Conservation (phyloP, 768 basidiomycete genomes). For the Leucosporidium scottii region DNA sequence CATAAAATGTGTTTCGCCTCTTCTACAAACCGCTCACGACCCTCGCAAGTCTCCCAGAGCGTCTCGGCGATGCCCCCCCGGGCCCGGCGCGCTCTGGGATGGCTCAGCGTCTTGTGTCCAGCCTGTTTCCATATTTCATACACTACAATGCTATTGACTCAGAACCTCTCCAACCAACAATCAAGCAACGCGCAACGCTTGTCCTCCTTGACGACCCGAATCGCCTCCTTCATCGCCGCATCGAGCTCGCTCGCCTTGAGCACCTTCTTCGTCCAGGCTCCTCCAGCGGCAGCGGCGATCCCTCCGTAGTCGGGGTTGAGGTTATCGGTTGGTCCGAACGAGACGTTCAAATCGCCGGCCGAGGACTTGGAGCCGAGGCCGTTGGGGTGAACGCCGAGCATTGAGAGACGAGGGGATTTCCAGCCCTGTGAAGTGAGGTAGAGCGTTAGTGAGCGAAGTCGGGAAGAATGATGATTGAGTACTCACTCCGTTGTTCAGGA, state of each 20-base stretch:
- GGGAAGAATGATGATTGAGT: neutral
- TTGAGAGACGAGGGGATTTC: conserved; percentile 57
- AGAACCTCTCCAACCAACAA: conserved; percentile 51
- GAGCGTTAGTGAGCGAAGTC: neutral
- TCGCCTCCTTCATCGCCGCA: conserved; percentile 48
- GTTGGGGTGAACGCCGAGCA: conserved; percentile 58
- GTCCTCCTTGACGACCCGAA: conserved; percentile 55
- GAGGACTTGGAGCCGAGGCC: conserved; percentile 51
- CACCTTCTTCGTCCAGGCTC: conserved; percentile 55
- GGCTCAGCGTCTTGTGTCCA: too few relatives aligned
- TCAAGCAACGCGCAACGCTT: conserved; percentile 63
- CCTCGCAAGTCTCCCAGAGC: too few relatives aligned
- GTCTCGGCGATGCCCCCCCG: too few relatives aligned
- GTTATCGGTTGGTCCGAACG: conserved; percentile 52
- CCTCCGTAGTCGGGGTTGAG: conserved; percentile 53
- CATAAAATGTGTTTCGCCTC: too few relatives aligned
- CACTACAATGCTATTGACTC: neutral
- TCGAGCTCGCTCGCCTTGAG: conserved; percentile 40
- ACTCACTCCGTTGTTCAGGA: conserved; percentile 63
- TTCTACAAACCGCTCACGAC: too few relatives aligned
- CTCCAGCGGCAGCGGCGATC: conserved; percentile 62
- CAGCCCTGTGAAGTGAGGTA: conserved; percentile 4
- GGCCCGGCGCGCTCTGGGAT: too few relatives aligned
- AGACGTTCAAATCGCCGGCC: conserved; percentile 54
- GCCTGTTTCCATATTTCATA: too few relatives aligned